Conservation (phyloP, 768 basidiomycete genomes). For the Russula dissimulans region DNA sequence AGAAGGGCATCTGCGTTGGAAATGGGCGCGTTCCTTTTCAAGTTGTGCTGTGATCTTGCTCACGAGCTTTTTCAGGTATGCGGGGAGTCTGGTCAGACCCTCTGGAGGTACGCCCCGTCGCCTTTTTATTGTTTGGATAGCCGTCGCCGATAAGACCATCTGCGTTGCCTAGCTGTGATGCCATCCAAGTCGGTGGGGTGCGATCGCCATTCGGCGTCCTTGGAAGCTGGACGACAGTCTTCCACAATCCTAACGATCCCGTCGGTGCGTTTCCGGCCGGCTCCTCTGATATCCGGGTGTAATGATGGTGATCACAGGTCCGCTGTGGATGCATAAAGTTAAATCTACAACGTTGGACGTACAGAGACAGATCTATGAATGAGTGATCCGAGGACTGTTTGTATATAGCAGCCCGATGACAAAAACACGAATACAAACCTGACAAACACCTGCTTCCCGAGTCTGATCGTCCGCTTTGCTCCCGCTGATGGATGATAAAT, state of each 20-base stretch:
- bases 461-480: too few species aligned
- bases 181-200: constrained; percentile 50
- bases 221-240: constrained; percentile 42
- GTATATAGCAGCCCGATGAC: not conserved
- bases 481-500: too few species aligned
- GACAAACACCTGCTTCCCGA: not conserved
- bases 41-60: not conserved
- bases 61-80: constrained; percentile 3
- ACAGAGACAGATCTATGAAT: constrained; percentile 16
- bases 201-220: constrained; percentile 52
- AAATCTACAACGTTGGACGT: constrained; percentile 18
- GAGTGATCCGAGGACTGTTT: not conserved
- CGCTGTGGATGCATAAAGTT: constrained; percentile 26
- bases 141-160: not conserved
- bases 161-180: constrained; percentile 40
- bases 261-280: constrained; percentile 31
- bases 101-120: constrained; percentile 23
- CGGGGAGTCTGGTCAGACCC: constrained; percentile 20
- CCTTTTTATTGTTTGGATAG: not conserved
- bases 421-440: not conserved
- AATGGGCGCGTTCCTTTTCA: constrained; percentile 40
- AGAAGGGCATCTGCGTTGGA: constrained; percentile 52
- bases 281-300: not conserved
- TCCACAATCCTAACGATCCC: constrained; percentile 39
- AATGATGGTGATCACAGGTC: constrained; percentile 19